These are phyloP conservation scores for Enterospora canceri DNA, from an alignment of 371 early-diverging fungal genomes.

Conservation along the genomic window DNA sequence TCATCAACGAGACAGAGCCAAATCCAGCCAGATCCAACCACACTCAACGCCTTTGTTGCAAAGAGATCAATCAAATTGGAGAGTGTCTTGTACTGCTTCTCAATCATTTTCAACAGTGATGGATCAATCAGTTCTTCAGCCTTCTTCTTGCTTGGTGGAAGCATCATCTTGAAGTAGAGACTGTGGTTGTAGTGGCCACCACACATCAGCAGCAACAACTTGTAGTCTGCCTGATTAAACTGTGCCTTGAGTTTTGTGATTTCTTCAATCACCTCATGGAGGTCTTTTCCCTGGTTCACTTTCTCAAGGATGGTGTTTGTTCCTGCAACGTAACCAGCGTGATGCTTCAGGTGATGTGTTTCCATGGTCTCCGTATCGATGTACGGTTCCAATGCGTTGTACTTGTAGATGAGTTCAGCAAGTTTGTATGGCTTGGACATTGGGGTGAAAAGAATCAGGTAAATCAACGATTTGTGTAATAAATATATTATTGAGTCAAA, in stretches of 20 bases:
- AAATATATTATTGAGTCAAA: too few relatives aligned
- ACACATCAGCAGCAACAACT: slow-evolving; percentile 71
- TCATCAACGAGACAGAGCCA: slow-evolving; percentile 78
- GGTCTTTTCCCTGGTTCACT: not conserved
- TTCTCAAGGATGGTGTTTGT: slow-evolving; percentile 56
- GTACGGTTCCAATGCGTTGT: slow-evolving; percentile 44
- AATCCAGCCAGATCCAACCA: slow-evolving; percentile 91
- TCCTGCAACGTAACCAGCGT: slow-evolving; percentile 65
- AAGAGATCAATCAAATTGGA: slow-evolving; percentile 68
- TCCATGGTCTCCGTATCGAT: slow-evolving; percentile 72
- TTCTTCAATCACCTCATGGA: slow-evolving; percentile 43
- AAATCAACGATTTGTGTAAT: not conserved
- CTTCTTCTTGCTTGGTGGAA: slow-evolving; percentile 62
- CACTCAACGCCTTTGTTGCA: slow-evolving; percentile 66
- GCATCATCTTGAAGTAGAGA: slow-evolving; percentile 81
- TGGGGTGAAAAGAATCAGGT: not conserved
- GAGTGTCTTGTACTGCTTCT: slow-evolving; percentile 70
- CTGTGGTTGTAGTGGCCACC: slow-evolving; percentile 94
- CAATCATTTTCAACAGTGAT: slow-evolving; percentile 60
- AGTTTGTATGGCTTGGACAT: not conserved
- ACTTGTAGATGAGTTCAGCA: slow-evolving; percentile 43
- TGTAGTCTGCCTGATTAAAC: slow-evolving; percentile 63
- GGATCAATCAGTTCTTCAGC: not conserved
- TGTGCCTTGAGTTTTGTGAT: slow-evolving; percentile 60
- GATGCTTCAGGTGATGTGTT: slow-evolving; percentile 85